Percentiles rank a stretch among this genome's conserved stretches.
These are phyloP conservation scores for Dysphania ambrosioides DNA, from an alignment of 148 eudicot genomes.

Conservation along the genomic window DNA sequence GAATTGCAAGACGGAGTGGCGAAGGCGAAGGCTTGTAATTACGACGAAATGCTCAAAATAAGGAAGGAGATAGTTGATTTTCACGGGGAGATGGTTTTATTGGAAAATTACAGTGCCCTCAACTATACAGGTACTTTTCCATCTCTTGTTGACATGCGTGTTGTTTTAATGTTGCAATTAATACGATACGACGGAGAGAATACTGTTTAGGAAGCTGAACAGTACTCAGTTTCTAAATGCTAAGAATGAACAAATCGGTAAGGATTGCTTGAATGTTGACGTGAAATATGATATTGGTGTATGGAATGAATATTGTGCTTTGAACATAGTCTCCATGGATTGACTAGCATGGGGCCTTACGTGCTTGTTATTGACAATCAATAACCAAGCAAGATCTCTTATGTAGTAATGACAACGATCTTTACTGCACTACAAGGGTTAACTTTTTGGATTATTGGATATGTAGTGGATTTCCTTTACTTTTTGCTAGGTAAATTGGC, in stretches of 20 bases:
- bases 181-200: neutral
- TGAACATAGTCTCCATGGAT: slow-evolving; percentile 11
- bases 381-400: neutral
- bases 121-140: slow-evolving; percentile 63
- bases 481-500: neutral
- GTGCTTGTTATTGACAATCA: neutral
- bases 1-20: slow-evolving; percentile 67
- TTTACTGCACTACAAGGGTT: neutral
- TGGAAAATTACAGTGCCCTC: slow-evolving; percentile 79
- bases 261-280: slow-evolving; percentile 7
- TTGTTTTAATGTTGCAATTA: neutral
- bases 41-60: slow-evolving; percentile 54
- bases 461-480: neutral
- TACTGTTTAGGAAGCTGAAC: neutral
- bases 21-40: slow-evolving; percentile 34
- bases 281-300: slow-evolving; percentile 17
- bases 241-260: slow-evolving; percentile 8
- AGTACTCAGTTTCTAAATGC: neutral
- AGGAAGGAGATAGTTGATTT: slow-evolving; percentile 75
- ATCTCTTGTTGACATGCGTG: slow-evolving; percentile 1
- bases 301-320: slow-evolving; percentile 17
- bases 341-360: slow-evolving; percentile 5
- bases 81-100: slow-evolving; percentile 83
- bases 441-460: neutral
- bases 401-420: slow-evolving; percentile 14